Conservation (phyloP, 495 filamentous ascomycete genomes). For the Aspergillus ostianus region DNA sequence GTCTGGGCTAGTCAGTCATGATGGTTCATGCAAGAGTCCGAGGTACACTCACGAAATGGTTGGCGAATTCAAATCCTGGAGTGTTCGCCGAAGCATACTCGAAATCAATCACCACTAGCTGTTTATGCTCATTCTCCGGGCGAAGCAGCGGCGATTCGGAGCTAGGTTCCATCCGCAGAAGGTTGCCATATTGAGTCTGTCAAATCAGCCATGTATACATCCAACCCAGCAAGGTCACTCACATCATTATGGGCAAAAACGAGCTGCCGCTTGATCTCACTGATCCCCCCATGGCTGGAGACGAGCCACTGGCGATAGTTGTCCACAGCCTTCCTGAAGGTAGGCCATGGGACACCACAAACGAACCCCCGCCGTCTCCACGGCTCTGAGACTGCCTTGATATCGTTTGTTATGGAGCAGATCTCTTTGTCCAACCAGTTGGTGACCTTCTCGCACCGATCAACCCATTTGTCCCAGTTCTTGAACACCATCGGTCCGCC, state of each 20-base stretch:
- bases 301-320: constrained; percentile 75
- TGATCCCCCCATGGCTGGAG: constrained; percentile 63
- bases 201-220: constrained; percentile 15
- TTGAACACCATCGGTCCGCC: constrained; percentile 79
- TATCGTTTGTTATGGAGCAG: constrained; percentile 39
- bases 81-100: constrained; percentile 94
- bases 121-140: constrained; percentile 89
- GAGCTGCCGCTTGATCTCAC: constrained; percentile 67
- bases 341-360: constrained; percentile 80
- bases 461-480: constrained; percentile 96
- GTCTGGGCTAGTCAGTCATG: constrained; percentile 39
- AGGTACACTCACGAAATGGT: constrained; percentile 74
- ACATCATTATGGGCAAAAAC: constrained; percentile 99
- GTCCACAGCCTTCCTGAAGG: constrained; percentile 72
- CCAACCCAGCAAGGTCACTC: constrained; percentile 31
- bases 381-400: constrained; percentile 36
- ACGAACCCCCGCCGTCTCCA: constrained; percentile 73
- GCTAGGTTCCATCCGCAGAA: constrained; percentile 81
- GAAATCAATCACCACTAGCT: constrained; percentile 96
- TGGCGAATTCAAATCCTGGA: constrained; percentile 89
- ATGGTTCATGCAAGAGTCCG: not conserved
- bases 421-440: constrained; percentile 73
- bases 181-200: constrained; percentile 97
- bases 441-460: constrained; percentile 73
- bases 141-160: constrained; percentile 84